Evolutionary conservation across 768 basidiomycete species (phyloP).

Genomic region (Chalciporus chontae): DNA sequence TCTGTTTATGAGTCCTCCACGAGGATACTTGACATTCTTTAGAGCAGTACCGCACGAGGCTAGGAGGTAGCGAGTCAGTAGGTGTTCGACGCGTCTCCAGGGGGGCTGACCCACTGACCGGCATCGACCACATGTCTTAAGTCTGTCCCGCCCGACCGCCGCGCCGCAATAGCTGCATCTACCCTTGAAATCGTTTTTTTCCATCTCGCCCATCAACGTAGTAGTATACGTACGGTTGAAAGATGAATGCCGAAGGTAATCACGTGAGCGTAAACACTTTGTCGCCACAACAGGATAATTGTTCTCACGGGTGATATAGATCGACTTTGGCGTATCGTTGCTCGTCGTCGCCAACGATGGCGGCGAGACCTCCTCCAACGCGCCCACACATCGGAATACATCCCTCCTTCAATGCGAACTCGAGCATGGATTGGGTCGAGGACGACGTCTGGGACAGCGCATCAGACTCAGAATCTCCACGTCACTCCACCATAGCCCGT

Average conservation of each 20-base stretch:
- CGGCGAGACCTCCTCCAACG: constrained; percentile 66
- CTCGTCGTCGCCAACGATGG: constrained; percentile 33
- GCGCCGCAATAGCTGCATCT: constrained; percentile 22
- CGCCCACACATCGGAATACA: constrained; percentile 70
- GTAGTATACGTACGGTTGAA: no score
- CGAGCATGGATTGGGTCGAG: constrained; percentile 68
- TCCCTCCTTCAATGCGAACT: constrained; percentile 42
- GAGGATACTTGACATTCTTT: constrained; percentile 27
- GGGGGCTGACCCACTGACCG: constrained; percentile 12
- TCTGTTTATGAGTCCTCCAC: constrained; percentile 28
- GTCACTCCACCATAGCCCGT: constrained; percentile 48
- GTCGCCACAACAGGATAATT: neutral
- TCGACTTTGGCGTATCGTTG: neutral
- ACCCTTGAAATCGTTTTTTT: constrained; percentile 20
- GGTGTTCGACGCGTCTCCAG: neutral
- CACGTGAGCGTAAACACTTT: neutral
- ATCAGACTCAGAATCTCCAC: constrained; percentile 73
- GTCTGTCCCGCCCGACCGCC: constrained; percentile 21
- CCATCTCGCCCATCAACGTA: no score
- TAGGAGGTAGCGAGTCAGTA: neutral
- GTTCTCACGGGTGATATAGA: constrained; percentile 9
- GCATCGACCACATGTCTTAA: constrained; percentile 24
- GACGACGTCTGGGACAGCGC: constrained; percentile 86
- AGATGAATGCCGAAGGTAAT: no score
- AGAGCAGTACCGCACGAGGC: constrained; percentile 31